Evolutionary conservation across 306 rosid genomes (phyloP), one percentile per base, ranked within the genome.

Genomic region (Trifolium pratense): DNA sequence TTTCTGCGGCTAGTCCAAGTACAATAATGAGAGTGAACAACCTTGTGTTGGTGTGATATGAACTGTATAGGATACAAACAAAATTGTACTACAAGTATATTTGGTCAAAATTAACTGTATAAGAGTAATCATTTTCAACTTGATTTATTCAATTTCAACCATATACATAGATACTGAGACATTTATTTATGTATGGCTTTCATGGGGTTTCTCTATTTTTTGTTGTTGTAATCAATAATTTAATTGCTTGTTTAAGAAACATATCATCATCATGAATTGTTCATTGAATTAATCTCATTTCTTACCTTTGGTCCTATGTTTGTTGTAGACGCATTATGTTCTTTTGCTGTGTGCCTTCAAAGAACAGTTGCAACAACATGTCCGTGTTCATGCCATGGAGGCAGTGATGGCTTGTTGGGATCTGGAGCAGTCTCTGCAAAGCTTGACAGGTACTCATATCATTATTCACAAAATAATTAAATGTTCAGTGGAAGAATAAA

Each of bases 381-480:
- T 91, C 40, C 87, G 92, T 34, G 89, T 89, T 71, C 97, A 91
- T 84, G 97, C 97, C 36, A 91, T 89, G 94, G 95, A 91, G 68
- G 97, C 97, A n/a, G 97, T 91, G 43, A 87, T 89, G 97, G 92
- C 95, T 67, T 91, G 97, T 71, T 91, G 97, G 97, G 95, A 91
- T 83, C 90, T 91, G 21, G 95, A 91, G 83, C 97, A 91, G 62
- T 82, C 90, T 78, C 91, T 91, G 14, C 97, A 91, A 55, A 86
- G 89, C 87, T 86, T 91, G 83, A 91, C 97, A 12, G 97, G 97
- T 91, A 58, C 11, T 58, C 5, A 11, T 7, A 5, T 58, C 20
- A 26, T 58, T 58, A 58, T 14, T 58, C 12, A 26, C 11, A 26
- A 29, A 26, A 14, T 58, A 58, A 56, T 53, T 18, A 57, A 57